Percentiles rank a stretch among this genome's conserved stretches.
Evolutionary conservation across 2,329 filamentous ascomycete species (phyloP).

Genomic region (Ascomycota sp.): DNA sequence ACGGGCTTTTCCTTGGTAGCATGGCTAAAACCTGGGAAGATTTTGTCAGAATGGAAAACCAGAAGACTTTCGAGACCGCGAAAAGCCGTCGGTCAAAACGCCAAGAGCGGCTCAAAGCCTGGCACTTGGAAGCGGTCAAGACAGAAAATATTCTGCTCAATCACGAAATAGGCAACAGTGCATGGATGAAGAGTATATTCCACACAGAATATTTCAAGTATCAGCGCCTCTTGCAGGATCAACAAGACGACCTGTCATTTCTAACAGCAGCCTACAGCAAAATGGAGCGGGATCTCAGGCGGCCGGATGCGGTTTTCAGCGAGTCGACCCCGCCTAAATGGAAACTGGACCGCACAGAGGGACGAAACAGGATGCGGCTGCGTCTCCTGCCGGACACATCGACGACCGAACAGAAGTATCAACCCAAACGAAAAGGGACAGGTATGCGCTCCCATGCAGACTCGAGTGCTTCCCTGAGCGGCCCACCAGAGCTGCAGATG

Average conservation of each 20-base stretch:
- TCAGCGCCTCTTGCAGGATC: slow-evolving; percentile 74
- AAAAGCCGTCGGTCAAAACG: slow-evolving; percentile 51
- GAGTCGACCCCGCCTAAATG: slow-evolving; percentile 48
- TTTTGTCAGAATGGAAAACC: slow-evolving; percentile 69
- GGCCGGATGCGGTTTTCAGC: slow-evolving; percentile 65
- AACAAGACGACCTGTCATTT: slow-evolving; percentile 73
- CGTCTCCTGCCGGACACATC: slow-evolving; percentile 64
- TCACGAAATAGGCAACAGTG: slow-evolving; percentile 72
- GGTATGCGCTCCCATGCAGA: slow-evolving; percentile 17
- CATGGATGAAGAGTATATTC: slow-evolving; percentile 94
- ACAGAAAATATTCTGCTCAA: slow-evolving; percentile 53
- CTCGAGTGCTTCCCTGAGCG: slow-evolving; percentile 5
- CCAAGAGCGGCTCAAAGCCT: slow-evolving; percentile 62
- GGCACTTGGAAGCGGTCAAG: slow-evolving; percentile 49
- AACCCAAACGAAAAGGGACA: slow-evolving; percentile 55
- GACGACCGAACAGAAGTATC: slow-evolving; percentile 50
- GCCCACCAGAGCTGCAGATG: slow-evolving; percentile 2
- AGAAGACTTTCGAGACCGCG: slow-evolving; percentile 55
- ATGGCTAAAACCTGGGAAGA: slow-evolving; percentile 74
- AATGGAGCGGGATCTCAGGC: slow-evolving; percentile 57
- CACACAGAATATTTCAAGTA: slow-evolving; percentile 81
- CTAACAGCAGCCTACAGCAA: slow-evolving; percentile 56
- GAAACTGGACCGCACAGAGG: slow-evolving; percentile 90
- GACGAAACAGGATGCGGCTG: slow-evolving; percentile 83
- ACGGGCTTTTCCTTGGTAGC: slow-evolving; percentile 62